Conservation (phyloP, 768 basidiomycete genomes). For the Phaeolepiota aurea region DNA sequence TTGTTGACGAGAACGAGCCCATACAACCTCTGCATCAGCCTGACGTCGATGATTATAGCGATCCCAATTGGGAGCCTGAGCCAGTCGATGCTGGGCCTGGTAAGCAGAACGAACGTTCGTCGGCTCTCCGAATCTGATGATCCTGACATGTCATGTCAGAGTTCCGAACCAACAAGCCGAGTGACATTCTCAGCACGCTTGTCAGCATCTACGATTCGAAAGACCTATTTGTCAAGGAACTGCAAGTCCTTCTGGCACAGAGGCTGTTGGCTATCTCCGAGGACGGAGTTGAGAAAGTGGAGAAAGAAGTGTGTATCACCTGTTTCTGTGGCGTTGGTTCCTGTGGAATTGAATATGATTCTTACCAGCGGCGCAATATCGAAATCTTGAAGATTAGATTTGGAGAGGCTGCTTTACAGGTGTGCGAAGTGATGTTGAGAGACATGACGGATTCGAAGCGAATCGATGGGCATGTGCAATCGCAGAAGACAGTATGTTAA, state of each 20-base stretch:
- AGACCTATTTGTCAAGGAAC: conserved; percentile 92
- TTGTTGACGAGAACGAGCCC: conserved; percentile 81
- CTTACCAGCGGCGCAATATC: conserved; percentile 72
- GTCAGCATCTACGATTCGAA: conserved; percentile 97
- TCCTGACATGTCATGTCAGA: no score
- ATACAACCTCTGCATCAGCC: conserved; percentile 66
- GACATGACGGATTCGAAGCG: conserved; percentile 95
- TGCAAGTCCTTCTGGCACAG: conserved; percentile 87
- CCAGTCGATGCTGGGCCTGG: conserved; percentile 95
- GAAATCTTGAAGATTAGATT: conserved; percentile 95
- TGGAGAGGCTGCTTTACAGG: conserved; percentile 86
- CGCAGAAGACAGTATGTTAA: conserved; percentile 50
- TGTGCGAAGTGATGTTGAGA: conserved; percentile 96
- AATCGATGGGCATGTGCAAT: conserved; percentile 82
- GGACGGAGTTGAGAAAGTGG: conserved; percentile 73
- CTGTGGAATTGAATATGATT: conserved; percentile 2
- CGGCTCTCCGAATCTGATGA: no score
- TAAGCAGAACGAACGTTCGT: no score
- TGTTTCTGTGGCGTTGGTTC: background rate
- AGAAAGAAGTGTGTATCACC: conserved; percentile 41
- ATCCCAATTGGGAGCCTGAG: conserved; percentile 93
- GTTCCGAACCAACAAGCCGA: conserved; percentile 84
- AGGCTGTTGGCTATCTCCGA: conserved; percentile 74
- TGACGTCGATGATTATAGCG: conserved; percentile 80
- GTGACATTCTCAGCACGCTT: conserved; percentile 91